Percentiles rank a stretch among this genome's conserved stretches.
These are phyloP conservation scores for Amesomyces nigricolor DNA, from an alignment of 2,329 filamentous ascomycete genomes.

Conservation along the genomic window DNA sequence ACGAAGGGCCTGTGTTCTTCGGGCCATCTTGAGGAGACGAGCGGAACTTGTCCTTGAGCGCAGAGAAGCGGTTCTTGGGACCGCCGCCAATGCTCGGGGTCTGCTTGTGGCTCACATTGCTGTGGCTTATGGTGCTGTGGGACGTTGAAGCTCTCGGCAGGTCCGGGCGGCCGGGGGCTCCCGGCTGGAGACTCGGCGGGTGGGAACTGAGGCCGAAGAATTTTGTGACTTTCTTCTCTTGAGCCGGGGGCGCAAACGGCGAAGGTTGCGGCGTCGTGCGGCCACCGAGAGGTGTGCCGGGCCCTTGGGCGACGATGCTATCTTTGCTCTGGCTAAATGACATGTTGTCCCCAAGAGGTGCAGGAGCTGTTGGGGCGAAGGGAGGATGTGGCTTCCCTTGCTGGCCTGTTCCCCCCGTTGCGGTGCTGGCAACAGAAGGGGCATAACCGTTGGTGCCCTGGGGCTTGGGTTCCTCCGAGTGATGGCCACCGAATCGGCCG, in stretches of 20 bases:
- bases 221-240: conserved; percentile 25
- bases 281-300: conserved; percentile 21
- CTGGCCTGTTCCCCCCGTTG: conserved; percentile 36
- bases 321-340: conserved; percentile 30
- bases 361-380: conserved; percentile 31
- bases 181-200: conserved; percentile 12
- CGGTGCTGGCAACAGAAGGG: conserved; percentile 38
- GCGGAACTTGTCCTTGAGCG: conserved; percentile 31
- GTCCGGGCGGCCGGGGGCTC: conserved; percentile 13
- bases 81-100: conserved; percentile 16
- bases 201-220: conserved; percentile 29
- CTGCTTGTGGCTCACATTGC: neutral
- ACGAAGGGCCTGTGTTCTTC: conserved; percentile 20
- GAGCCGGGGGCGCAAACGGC: conserved; percentile 20
- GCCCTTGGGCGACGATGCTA: conserved; percentile 23
- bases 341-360: conserved; percentile 21
- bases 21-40: conserved; percentile 23
- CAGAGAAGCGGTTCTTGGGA: conserved; percentile 45
- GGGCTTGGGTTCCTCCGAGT: conserved; percentile 26
- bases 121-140: conserved; percentile 22
- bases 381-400: conserved; percentile 38
- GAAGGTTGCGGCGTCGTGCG: conserved; percentile 15
- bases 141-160: conserved; percentile 28
- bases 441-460: conserved; percentile 34
- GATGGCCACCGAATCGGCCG: conserved; percentile 36